Evolutionary conservation across 2,329 filamentous ascomycete genomes (phyloP).

Genomic region (Rhynchosporium secalis): DNA sequence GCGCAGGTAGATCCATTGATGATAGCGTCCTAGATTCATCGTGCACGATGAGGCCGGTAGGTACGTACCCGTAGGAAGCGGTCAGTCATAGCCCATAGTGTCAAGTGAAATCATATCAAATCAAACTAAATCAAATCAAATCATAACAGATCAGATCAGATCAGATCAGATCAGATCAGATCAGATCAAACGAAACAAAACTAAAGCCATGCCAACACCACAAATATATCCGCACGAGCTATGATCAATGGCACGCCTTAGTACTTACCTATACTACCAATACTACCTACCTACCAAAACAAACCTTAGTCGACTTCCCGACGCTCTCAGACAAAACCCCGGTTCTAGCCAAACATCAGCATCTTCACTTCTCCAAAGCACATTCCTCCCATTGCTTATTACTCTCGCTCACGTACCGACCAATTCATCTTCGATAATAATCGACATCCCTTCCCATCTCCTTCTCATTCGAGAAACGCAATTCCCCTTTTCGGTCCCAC

Average conservation of each 20-base stretch:
- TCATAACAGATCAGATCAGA: not conserved
- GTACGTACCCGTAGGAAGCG: not conserved
- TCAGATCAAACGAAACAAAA: not conserved
- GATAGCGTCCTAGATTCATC: not conserved
- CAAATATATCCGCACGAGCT: no score
- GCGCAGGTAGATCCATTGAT: not conserved
- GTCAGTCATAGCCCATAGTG: not conserved
- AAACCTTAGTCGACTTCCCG: not conserved
- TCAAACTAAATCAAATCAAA: constrained; percentile 5
- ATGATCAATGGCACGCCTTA: no score
- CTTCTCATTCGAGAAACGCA: not conserved
- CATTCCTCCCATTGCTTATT: not conserved
- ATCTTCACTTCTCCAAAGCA: not conserved
- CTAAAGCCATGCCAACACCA: no score
- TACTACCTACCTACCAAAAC: no score
- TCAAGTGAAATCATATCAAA: not conserved
- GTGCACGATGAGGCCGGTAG: not conserved
- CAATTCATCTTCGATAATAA: not conserved
- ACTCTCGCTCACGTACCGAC: no score
- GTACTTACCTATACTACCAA: no score
- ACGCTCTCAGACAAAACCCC: constrained; percentile 7
- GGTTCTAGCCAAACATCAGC: not conserved
- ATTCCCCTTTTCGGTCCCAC: not conserved
- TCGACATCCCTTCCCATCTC: not conserved
- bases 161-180: not conserved